Conservation (phyloP, 345 rosid genomes). For the Rhizophora mangle region DNA sequence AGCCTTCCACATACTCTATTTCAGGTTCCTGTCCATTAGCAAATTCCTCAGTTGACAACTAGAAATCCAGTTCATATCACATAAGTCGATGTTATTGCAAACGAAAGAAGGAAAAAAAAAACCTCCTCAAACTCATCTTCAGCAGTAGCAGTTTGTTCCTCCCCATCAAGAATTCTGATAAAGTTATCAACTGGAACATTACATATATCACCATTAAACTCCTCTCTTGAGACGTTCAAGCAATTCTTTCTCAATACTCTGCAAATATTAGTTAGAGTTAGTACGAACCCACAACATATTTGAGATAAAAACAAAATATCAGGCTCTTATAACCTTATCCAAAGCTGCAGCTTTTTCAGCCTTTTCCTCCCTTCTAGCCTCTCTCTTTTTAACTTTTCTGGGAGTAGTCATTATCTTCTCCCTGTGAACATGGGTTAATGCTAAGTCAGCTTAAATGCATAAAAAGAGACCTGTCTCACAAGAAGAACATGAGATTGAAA, state of each 20-base stretch:
- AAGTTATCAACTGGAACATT: conserved; percentile 51
- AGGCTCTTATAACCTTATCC: conserved; percentile 56
- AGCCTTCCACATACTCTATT: conserved; percentile 77
- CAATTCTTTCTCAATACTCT: conserved; percentile 87
- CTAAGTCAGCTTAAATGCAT: neutral
- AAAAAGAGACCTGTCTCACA: neutral
- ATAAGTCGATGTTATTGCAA: neutral
- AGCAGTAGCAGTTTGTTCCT: conserved; percentile 24
- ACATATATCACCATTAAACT: conserved; percentile 65
- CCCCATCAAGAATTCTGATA: conserved; percentile 50
- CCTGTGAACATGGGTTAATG: conserved; percentile 24
- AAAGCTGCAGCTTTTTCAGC: conserved; percentile 77
- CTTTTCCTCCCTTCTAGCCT: conserved; percentile 78
- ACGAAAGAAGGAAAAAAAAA: neutral
- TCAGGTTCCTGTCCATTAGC: conserved; percentile 52
- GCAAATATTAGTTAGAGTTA: conserved; percentile 21
- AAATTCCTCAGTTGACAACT: neutral
- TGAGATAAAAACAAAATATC: neutral
- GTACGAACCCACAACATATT: neutral
- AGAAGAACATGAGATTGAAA: no score
- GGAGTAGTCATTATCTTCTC: conserved; percentile 72
- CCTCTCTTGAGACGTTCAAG: conserved; percentile 69
- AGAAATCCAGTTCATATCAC: neutral
- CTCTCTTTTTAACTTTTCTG: conserved; percentile 61
- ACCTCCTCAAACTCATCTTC: conserved; percentile 51